Evolutionary conservation across 345 rosid genomes (phyloP), one percentile per base, ranked within the genome.

Genomic region (Pistacia atlantica): DNA sequence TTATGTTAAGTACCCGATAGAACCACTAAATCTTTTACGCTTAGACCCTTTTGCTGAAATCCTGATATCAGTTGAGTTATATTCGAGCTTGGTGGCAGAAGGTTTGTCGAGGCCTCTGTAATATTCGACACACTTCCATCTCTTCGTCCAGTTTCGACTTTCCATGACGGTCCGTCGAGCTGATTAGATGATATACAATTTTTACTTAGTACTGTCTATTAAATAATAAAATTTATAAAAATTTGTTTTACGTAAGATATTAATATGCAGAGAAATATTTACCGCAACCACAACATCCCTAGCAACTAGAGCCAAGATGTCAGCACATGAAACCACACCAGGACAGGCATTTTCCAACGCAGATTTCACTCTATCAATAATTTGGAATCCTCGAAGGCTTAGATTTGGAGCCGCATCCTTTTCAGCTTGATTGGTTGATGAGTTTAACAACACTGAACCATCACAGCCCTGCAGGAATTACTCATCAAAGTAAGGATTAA

Each of bases 241-340:
- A 22, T 22, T 1, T 31, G 33, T 31, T 38, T 38, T 38, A 11
- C 56, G 28, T n/a, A 46, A 45, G 18, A 9, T 22, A 10, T 59
- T 22, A 22, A n/a, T 18, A 10, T 20, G 61, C 25, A 37, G 58
- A 5, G 10, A 57, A 37, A 35, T n/a, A 17, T 68, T 73, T 74
- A 92, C 95, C 79, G 79, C 84, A 6, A 71, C 84, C 25, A 83
- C 76, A 10, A 82, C 85, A 64, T 92, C 95, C 70, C 97, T 87
- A 69, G 85, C 88, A 0, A 86, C 93, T 57, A 93, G 74, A 35
- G 97, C 97, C 54, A 91, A 1, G 49, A 86, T 80, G 77, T 95
- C 97, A 0, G 97, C 84, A 79, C 98, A 95, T 8, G 97, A 95
- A 66, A 95, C 97, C 5, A 88, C 79, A 42, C 90, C 86, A 11